Base-by-base conservation (phyloP, 208 protist species). In the Leishmania major region DNA sequence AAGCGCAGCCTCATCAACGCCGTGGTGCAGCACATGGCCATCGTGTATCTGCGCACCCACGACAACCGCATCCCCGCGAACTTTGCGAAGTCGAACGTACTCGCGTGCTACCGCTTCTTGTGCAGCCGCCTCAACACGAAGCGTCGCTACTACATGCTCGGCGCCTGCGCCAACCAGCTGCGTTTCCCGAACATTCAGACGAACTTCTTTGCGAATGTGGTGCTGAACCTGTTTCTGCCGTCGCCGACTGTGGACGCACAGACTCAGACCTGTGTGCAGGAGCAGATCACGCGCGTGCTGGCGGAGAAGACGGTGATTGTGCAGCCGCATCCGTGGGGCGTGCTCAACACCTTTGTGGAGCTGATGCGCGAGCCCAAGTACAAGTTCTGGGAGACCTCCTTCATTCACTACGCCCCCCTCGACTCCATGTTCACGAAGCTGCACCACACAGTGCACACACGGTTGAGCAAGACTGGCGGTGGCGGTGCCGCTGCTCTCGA, bases 101-200 rank as follows among this genome's bases (percentile, higher is more conserved):
- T 99, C 92, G 94, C 97, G 72, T 95, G 99, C 62, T 99, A 99
- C 92, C 90, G 97, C 72, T 96, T 93, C 83, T 88, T 99, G 35
- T 90, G 94, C n/a, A 78, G 81, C 17, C 91, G 98, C 72, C 87
- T 99, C 19, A 97, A 99, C 87, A 85, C 93, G 37, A 93, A 98
- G 78, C 95, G 92, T 43, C 94, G 98, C 69, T 99, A 99, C 89
- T 89, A 97, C 77, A 93, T 99, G 66, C 92, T 99, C 51, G 99
- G 98, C 82, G 95, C 98, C 45, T 98, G 99, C 77, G 98, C 98
- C 15, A 99, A 99, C 90, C 99, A 99, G 89, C 95, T 99, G 71
- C 97, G 99, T 60, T 99, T 99, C 88, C 99, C 99, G 31, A 99
- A 99, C 91, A 98, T 90, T 76, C 99, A 99, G 90, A 99, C 99